Conservation (phyloP, 75 land plant species). For the Picea glauca region DNA sequence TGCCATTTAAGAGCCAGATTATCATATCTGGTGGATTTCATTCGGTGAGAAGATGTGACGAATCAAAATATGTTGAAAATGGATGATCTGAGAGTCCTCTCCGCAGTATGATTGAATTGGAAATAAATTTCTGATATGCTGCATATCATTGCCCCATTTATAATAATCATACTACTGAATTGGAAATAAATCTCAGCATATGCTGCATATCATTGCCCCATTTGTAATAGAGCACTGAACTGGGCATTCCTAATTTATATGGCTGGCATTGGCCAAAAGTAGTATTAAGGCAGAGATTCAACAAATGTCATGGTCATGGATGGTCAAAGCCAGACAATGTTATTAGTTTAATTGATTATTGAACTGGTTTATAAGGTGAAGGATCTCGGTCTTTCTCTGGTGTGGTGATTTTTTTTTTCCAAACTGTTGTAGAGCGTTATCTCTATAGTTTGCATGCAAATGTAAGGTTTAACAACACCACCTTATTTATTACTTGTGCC, state of each 20-base stretch:
- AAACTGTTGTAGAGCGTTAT: constrained; percentile 1
- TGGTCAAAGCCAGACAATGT: neutral
- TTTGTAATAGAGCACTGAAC: too few relatives aligned
- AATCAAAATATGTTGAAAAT: neutral
- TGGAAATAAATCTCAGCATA: neutral
- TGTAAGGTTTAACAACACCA: neutral
- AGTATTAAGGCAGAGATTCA: neutral
- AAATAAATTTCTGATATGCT: neutral
- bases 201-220: too few relatives aligned
- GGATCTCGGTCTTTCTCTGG: neutral
- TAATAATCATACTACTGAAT: neutral
- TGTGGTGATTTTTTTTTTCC: neutral
- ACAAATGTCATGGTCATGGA: constrained; percentile 7
- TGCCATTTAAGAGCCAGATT: neutral
- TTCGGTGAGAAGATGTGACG: neutral
- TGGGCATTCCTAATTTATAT: neutral
- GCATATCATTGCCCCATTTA: neutral
- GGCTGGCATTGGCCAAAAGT: neutral
- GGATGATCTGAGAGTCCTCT: neutral
- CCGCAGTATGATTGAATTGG: neutral
- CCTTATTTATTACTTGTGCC: too few relatives aligned
- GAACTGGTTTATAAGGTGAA: neutral
- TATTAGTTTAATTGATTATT: constrained; percentile 4
- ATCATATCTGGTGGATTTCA: neutral
- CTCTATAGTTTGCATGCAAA: neutral